phyloP scores from a whole-genome alignment of 176 grass and related monocot genomes.

The Pharus latifolius region DNA sequence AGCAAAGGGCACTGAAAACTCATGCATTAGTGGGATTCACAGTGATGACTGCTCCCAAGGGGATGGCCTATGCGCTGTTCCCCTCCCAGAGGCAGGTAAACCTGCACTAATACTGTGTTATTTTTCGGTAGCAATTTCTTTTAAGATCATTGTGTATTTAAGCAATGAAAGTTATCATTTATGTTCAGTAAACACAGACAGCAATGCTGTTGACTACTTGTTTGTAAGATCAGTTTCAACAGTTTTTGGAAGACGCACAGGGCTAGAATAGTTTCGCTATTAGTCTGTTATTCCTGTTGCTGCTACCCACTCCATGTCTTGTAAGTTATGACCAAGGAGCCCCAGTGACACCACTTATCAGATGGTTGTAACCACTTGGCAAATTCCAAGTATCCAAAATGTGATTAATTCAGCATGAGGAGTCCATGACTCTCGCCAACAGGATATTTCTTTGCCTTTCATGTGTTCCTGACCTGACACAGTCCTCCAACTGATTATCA shows the following conservation, averaged over 20 bases:
- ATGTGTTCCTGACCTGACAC: not conserved
- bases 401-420: not conserved
- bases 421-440: not conserved
- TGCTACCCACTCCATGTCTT: not conserved
- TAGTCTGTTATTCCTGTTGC: not conserved
- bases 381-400: not conserved
- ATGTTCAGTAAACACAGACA: not conserved
- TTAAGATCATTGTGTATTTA: not conserved
- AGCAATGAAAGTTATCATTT: not conserved
- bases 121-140: not conserved
- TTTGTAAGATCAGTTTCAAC: not conserved
- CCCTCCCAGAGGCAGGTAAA: constrained; percentile 48
- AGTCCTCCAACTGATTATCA: not conserved
- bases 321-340: not conserved
- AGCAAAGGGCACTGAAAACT: constrained; percentile 14
- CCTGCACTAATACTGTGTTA: not conserved
- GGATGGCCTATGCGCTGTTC: constrained; percentile 22
- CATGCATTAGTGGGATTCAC: constrained; percentile 16
- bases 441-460: not conserved
- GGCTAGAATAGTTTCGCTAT: not conserved
- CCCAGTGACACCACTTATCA: too few relatives aligned
- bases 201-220: not conserved
- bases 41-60: constrained; percentile 18
- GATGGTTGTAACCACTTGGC: not conserved
- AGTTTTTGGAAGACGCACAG: not conserved